Evolutionary conservation across 2,329 filamentous ascomycete genomes (phyloP).

Genomic region (Fusarium drepaniforme): DNA sequence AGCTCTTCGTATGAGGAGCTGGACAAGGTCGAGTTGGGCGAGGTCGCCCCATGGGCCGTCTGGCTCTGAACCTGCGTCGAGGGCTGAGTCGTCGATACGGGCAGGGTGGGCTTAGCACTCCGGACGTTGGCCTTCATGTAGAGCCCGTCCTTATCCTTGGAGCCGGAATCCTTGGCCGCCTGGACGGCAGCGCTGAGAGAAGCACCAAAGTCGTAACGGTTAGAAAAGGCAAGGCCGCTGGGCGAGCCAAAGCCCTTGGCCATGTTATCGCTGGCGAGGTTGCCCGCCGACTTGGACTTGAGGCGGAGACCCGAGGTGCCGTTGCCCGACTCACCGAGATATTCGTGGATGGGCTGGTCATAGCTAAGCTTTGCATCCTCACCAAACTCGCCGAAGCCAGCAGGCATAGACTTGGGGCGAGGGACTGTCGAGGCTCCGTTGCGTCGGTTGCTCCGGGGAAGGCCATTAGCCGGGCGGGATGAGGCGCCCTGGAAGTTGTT

Average conservation of each 20-base stretch:
- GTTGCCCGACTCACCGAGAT: slow-evolving; percentile 72
- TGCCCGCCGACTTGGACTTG: slow-evolving; percentile 75
- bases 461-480: slow-evolving; percentile 62
- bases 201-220: slow-evolving; percentile 96
- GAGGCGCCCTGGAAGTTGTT: slow-evolving; percentile 62
- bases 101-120: slow-evolving; percentile 41
- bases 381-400: slow-evolving; percentile 79
- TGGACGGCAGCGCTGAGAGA: slow-evolving; percentile 87
- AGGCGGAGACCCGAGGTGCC: slow-evolving; percentile 72
- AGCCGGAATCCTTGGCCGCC: slow-evolving; percentile 73
- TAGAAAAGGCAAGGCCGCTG: slow-evolving; percentile 83
- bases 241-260: slow-evolving; percentile 64
- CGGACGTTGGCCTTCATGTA: slow-evolving; percentile 65
- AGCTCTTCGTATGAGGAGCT: slow-evolving; percentile 96
- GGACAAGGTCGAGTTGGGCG: slow-evolving; percentile 71
- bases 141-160: slow-evolving; percentile 70
- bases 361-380: slow-evolving; percentile 70
- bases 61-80: slow-evolving; percentile 29
- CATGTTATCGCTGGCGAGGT: slow-evolving; percentile 73
- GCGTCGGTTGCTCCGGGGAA: slow-evolving; percentile 77
- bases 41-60: slow-evolving; percentile 59
- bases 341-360: slow-evolving; percentile 70
- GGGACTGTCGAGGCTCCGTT: slow-evolving; percentile 54
- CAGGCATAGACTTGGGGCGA: slow-evolving; percentile 67
- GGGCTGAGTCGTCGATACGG: slow-evolving; percentile 39